Base-by-base conservation (phyloP, 1,284 basidiomycete genomes). In the Irpex sp. region DNA sequence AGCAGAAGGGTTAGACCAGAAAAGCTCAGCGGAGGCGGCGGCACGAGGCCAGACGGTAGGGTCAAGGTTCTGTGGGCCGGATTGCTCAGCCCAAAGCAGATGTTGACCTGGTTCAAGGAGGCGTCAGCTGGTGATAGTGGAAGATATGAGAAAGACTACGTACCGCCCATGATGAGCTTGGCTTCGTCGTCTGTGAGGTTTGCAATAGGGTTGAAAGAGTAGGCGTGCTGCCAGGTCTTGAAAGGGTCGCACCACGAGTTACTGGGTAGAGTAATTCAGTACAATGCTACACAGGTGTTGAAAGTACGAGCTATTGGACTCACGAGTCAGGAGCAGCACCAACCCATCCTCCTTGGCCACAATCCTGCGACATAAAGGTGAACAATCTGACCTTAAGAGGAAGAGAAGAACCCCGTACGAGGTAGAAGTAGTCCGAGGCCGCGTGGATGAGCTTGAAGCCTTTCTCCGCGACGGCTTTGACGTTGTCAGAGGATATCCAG, bases 51-150 rank as follows among this genome's bases (percentile, higher is more conserved):
- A 95, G 7, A 86, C 78, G 62, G 87, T 84, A 0, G 81, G 70
- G 69, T 95, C 92, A 58, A 95, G 74, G 71, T 92, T 93, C 60
- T 81, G 78, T 11, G 86, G 83, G 53, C 84, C 83, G 2, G 88
- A 84, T 74, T 93, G 90, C 75, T 94, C 92, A 2, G 87, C 81
- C 93, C 93, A 94, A 1, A 94, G 78, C 2, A 90, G 82, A 26
- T 87, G 84, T 76, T 93, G 81, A 8, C 86, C 83, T 77, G 76
- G 71, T 4, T 76, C 8, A 77, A 71, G 19, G 73, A 58, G 31
- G 15, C 8, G 7, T 33, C 19, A 36, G 60, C 21, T 31, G 54
- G 50, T n/a, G 26, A 58, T 19, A 4, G 19, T 50, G 7, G 17
- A 51, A 58, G 39, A 36, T 26, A 53, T 17, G 36, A 49, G 47